Evolutionary conservation across 805 yeast species (phyloP), one percentile per base, ranked within the genome.

Genomic region (Naumovozyma baii): DNA sequence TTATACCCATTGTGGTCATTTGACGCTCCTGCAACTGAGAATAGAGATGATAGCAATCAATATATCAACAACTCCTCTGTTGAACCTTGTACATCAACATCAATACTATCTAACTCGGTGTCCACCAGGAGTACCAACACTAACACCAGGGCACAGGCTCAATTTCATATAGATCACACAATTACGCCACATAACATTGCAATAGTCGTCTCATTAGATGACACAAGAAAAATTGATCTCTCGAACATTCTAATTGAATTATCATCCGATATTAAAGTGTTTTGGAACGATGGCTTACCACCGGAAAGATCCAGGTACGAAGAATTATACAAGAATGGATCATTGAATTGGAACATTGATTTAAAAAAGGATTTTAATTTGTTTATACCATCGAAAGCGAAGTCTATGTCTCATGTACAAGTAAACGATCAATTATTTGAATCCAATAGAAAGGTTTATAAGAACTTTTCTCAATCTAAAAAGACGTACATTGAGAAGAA

Each of bases 231-330:
- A 8, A 62, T 68, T 3, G 40, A 57, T 2, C 51, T 70, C 3
- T 59, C 66, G 18, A 61, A 60, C 22, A 51, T 74, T 22, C 60
- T 57, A 30, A 51, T 70, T n/a, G 70, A 67, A 37, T 61, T 74
- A 37, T 65, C 61, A 42, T 66, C 75, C 1, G 39, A 55, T 2
- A 64, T 68, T 8, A 59, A 64, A 36, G 63, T 72, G 3, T 52
- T 66, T 39, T 74, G 80, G 80, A 74, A 74, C 4, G 59, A 65
- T 28, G 72, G 72, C 4, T 71, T 73, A 20, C 72, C 73, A 1
- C 68, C 69, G 30, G 65, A 66, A 38, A 66, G 65, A 33, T 41
- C 58, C 3, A 62, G 59, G 28, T 52, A 55, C 29, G 68, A 62
- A 40, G 80, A 75, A 46, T 58, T 55, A 31, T 75, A 71, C 51